Conservation (phyloP, 225 moss, liverwort and hornwort species). For the Marchantia polymorpha region DNA sequence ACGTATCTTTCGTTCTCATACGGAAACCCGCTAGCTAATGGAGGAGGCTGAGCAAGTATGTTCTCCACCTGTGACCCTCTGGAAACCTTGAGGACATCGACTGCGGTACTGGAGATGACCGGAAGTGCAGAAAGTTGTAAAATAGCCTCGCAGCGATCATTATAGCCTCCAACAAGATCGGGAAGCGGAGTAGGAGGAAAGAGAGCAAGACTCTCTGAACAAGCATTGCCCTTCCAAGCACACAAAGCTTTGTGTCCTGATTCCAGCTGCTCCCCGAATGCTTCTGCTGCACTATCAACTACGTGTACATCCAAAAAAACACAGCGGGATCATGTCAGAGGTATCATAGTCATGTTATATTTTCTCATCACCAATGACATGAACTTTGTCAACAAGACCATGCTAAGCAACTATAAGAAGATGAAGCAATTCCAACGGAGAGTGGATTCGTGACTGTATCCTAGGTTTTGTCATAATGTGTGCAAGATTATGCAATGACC, state of each 20-base stretch:
- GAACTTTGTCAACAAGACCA: no score
- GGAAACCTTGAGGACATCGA: conserved; percentile 56
- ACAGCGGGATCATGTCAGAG: no score
- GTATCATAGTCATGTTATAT: no score
- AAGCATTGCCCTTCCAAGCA: conserved; percentile 87
- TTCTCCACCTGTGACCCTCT: conserved; percentile 63
- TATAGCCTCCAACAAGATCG: conserved; percentile 63
- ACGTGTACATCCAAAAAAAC: neutral
- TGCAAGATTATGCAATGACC: no score
- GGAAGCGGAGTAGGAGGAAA: conserved; percentile 76
- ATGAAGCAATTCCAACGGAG: no score
- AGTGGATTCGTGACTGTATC: no score
- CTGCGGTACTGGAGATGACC: conserved; percentile 65
- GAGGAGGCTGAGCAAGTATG: conserved; percentile 63
- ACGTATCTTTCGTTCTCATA: conserved; percentile 34
- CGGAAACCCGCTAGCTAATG: conserved; percentile 25
- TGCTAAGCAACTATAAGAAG: no score
- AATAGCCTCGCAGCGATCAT: conserved; percentile 72
- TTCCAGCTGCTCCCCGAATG: conserved; percentile 86
- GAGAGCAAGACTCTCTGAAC: conserved; percentile 71
- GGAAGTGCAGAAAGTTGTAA: conserved; percentile 89
- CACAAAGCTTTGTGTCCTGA: conserved; percentile 81
- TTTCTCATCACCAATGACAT: no score
- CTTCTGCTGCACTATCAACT: conserved; percentile 67
- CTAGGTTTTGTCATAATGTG: no score